Base-by-base conservation (phyloP, 805 yeast genomes). In the Yarrowia sp. region DNA sequence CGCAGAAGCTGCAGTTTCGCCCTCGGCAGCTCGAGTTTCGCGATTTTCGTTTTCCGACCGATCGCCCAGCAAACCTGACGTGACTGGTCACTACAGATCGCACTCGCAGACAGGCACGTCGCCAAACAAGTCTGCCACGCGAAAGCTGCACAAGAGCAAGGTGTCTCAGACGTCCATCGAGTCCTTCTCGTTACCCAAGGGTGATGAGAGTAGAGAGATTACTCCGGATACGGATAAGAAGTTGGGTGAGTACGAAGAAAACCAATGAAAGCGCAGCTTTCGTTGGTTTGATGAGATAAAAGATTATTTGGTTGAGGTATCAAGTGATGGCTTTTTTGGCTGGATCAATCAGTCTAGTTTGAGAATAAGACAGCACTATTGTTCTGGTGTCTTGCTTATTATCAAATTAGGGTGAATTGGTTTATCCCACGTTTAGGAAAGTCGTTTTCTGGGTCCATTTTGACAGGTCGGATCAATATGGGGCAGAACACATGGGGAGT, bases 1-100 rank as follows among this genome's bases (percentile, higher is more conserved):
- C 32, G 32, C 32, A 3, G 32, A 26, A 3, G 32, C 32, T 3
- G 32, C 32, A 26, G 32, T 26, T 26, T 26, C 32, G 32, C 32
- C 26, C 4, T 15, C 56, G 10, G 26, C 42, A 5, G 26, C 48
- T 9, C 12, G 56, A 12, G 67, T 38, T 2, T 49, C 67, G 3
- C 55, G 67, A 26, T 63, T 63, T 40, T 63, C 67, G 26, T 63
- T 63, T 16, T 48, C 67, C 11, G 67, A 63, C 56, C 45, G 67
- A 2, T 63, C 67, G 1, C 67, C 67, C 5, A 5, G 11, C 16
- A 63, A 63, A 49, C 40, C 56, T 0, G 56, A 63, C 14, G 67
- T 63, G 14, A 22, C 56, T 19, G 41, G 67, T n/a, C 67, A 63
- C 40, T 63, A 63, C 48, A 26, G 65, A 45, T 59, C 65, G 52